Evolutionary conservation across 805 yeast species (phyloP), one percentile per base, ranked within the genome.

Genomic region (Kluyveromyces siamensis): DNA sequence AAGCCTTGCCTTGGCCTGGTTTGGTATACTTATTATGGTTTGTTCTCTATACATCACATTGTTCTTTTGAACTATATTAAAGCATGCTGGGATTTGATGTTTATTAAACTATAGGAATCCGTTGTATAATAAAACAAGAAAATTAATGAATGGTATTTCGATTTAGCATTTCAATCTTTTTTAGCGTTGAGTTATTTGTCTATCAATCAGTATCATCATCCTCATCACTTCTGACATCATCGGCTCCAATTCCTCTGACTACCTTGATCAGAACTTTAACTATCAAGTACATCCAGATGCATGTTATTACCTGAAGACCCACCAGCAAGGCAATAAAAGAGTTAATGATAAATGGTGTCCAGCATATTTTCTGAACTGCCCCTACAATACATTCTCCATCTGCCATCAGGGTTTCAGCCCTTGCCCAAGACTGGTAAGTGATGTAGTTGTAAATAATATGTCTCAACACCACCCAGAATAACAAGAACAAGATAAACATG

Each of bases 171-270:
- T 30, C 35, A 13, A 30, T 30, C 11, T 30, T 13, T 30, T 13
- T 30, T 13, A 30, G 14, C 14, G 14, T 30, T 30, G 14, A 11
- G 11, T 30, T 30, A 13, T 30, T 30, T 30, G 25, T 42, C 27
- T 27, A 16, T 38, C 37, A 38, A 30, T 38, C 30, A 36, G 21
- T 27, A n/a, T 35, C 72, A 46, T 81, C 87, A 48, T 86, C 95
- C 48, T 75, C 83, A 57, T 87, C 96, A 61, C 91, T 83, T 67
- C 96, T 79, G 33, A 84, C 83, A 63, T 89, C 96, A 56, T 87
- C 95, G 1, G 96, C 96, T 36, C 80, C 79, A 6, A 47, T 46
- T 10, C 52, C 96, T 8, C 75, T 71, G 25, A 87, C 52, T 21
- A 88, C 91, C 61, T 76, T 81, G 48, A 73, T 63, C 10, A 86